Evolutionary conservation across 495 filamentous ascomycete species (phyloP), one percentile per base, ranked within the genome.

Genomic region (Xylaria longipes): DNA sequence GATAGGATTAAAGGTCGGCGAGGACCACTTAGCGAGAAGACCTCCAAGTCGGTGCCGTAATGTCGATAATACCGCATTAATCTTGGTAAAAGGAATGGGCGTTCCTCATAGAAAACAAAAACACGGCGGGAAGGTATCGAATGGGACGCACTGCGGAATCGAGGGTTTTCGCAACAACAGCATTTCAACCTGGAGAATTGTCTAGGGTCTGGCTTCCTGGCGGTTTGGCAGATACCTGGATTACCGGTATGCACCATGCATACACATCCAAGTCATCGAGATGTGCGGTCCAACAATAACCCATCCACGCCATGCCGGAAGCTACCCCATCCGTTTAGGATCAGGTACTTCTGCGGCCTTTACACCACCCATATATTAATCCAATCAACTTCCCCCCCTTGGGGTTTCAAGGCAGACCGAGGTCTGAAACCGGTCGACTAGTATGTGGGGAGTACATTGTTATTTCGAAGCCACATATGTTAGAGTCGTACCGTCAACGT

Each of bases 1-100:
- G 62, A 71, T 9, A 71, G 60, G 48, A 29, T 71, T 39, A 57
- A 46, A 11, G 69, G 69, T 3, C 69, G 58, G 39, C n/a, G 56
- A 50, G 27, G 50, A 15, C n/a, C 33, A 5, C 1, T 70, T 14
- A 61, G 68, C 39, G 58, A 63, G 58, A 70, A 64, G 58, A 64
- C 31, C 17, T 52, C 41, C 43, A 43, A 61, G 25, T 46, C 27
- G 6, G 67, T 69, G 14, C 54, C 29, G 41, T 58, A 17, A 70
- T 11, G 29, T 9, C n/a, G 43, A 41, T n/a, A 6, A 35, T 31
- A 9, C 2, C 54, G 29, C 29, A 35, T 65, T 7, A 22, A 22
- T 17, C 17, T 58, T n/a, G 12, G 0, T 33, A 7, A 58, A 0
- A 9, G 11, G n/a, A 15, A 35, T 5, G 15, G 17, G 54, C 54